Evolutionary conservation across 176 grass and related monocot genomes (phyloP), one percentile per base, ranked within the genome.

Genomic region (Cymbopogon citratus): DNA sequence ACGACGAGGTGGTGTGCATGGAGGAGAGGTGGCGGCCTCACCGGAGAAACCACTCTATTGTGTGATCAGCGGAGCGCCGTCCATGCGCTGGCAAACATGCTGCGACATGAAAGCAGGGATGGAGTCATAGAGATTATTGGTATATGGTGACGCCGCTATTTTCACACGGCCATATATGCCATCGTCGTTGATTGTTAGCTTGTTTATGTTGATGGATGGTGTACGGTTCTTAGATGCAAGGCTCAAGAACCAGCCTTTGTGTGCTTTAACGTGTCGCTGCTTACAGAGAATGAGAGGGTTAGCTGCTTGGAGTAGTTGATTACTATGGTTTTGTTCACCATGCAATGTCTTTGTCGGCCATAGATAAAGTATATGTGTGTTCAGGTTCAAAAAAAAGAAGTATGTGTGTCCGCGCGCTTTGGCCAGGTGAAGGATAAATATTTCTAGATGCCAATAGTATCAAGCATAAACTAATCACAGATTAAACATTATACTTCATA

Each of bases 1-100:
- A n/a, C 78, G 70, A 68, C 9, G 73, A 78, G 45, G 27, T 77
- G 65, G 56, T 85, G 3, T 28, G 72, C 73, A 39, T 73, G 66
- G 86, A 85, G 69, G 75, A 84, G 65, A 76, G 49, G 86, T 76
- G 65, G 84, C 70, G 36, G 69, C 34, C 54, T 27, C 90, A 84
- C 70, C 69, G 66, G 80, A 77, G 84, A 63, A 89, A 86, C 26
- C 44, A 70, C 9, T 84, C 87, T 15, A 56, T 84, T 2, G 71
- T 71, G 63, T 87, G 85, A 91, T 24, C 11, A 35, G 34, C 11
- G 25, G 66, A 7, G 1, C 12, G 3, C 26, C 43, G 33, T 28
- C 12, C 1, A 4, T 67, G 27, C 41, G 11, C 5, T 19, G 41
- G 23, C n/a, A 69, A 73, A 72, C 19, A 27, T 14, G 3, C 4